Percentiles rank a stretch among this genome's conserved stretches.
phyloP scores from a whole-genome alignment of 2,329 filamentous ascomycete species.

The Arachnopeziza araneosa region DNA sequence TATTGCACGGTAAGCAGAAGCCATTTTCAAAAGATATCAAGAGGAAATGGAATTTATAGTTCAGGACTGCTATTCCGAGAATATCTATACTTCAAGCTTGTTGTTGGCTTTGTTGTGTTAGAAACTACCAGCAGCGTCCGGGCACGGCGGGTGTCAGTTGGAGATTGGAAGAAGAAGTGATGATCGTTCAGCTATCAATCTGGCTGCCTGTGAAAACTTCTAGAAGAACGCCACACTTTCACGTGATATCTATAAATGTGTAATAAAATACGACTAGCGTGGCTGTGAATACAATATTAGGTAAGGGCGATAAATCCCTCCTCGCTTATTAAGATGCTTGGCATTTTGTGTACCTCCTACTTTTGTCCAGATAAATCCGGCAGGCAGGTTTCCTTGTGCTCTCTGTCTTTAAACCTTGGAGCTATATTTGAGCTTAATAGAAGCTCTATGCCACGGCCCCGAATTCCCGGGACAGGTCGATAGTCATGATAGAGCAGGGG shows the following conservation, averaged over 20 bases:
- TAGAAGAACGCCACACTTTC: not conserved
- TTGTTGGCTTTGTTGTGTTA: too few relatives aligned
- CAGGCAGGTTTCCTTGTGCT: conserved; percentile 12
- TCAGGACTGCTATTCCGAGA: too few relatives aligned
- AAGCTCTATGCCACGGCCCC: conserved; percentile 1
- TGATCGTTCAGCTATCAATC: too few relatives aligned
- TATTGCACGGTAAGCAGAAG: too few relatives aligned
- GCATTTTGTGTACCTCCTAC: conserved; percentile 13
- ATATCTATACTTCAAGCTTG: too few relatives aligned
- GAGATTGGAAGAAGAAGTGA: too few relatives aligned
- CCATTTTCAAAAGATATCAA: too few relatives aligned
- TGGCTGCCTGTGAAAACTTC: too few relatives aligned
- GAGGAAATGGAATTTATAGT: too few relatives aligned
- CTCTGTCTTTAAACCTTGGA: conserved; percentile 5
- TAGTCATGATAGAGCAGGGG: too few relatives aligned
- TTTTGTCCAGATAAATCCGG: conserved; percentile 16
- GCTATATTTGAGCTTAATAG: conserved; percentile 6
- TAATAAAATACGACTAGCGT: conserved; percentile 1
- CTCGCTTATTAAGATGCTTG: conserved; percentile 15
- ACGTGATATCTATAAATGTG: not conserved
- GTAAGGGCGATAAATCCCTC: conserved; percentile 10
- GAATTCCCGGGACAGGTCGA: conserved; percentile 9
- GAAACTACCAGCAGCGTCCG: too few relatives aligned
- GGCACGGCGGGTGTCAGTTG: too few relatives aligned
- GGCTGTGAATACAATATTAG: conserved; percentile 9